A percentile compares a stretch with the other conserved stretches of the same genome.
phyloP scores from a whole-genome alignment of 2,329 filamentous ascomycete genomes.

The Talaromyces sp. region DNA sequence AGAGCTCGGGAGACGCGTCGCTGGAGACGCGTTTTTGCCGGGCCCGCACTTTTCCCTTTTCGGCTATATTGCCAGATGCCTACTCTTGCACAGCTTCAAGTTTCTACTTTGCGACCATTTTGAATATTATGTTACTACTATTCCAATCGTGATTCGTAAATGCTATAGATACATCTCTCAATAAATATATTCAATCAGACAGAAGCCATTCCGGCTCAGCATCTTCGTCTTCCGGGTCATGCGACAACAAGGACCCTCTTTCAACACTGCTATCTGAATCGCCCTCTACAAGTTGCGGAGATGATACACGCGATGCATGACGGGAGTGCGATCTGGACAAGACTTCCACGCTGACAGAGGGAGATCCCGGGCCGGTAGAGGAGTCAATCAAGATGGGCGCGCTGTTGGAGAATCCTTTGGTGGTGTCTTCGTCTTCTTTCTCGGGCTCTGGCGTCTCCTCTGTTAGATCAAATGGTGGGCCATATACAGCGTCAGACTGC shows the following conservation, averaged over 20 bases:
- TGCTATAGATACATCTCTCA: not conserved
- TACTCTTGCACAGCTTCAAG: not conserved
- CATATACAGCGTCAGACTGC: not conserved
- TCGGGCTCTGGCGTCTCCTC: not conserved
- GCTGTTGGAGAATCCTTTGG: constrained; percentile 18
- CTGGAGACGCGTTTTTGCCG: not conserved
- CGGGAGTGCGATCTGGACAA: constrained; percentile 18
- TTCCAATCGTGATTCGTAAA: not conserved
- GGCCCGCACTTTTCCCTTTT: not conserved
- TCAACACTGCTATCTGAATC: constrained; percentile 37
- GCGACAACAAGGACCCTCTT: constrained; percentile 51
- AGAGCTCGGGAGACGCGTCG: constrained; percentile 3
- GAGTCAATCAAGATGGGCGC: constrained; percentile 22
- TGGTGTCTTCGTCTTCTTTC: not conserved
- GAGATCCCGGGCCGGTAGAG: constrained; percentile 20
- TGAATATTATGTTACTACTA: not conserved
- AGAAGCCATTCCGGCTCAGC: constrained; percentile 61
- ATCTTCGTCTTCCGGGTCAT: constrained; percentile 63
- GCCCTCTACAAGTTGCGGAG: constrained; percentile 15
- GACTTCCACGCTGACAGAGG: constrained; percentile 22
- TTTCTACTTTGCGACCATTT: not conserved
- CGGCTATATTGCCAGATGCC: constrained; percentile 5
- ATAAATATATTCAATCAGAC: constrained; percentile 22
- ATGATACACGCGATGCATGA: constrained; percentile 9
- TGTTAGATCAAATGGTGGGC: not conserved